Evolutionary conservation across 139 green algal genomes (phyloP), one percentile per base, ranked within the genome.

Genomic region (Micromonas pusilla): DNA sequence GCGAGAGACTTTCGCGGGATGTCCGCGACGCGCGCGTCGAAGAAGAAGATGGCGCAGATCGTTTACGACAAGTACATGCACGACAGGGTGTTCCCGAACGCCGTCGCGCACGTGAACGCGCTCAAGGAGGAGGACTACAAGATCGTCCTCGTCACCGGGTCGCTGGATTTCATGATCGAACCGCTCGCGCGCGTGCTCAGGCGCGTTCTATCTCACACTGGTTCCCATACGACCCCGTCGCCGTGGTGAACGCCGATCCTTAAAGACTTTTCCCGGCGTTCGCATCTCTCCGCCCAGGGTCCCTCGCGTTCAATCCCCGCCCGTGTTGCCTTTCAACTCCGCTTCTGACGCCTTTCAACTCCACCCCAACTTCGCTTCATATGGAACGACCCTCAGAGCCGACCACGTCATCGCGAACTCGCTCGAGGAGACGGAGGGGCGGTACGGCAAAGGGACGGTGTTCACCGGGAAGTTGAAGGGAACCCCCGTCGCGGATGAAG

Each of bases 131-230:
- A 76, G 6, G 81, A 78, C 13, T 84, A 80, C 52, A 26, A 32
- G 3, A 77, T 85, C 33, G 81, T 85, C 23, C 72, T 85, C 2
- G 81, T 85, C 39, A 84, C 81, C 19, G 81, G 81, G 34, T 77
- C 57, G 2, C 78, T 84, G 26, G 79, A 84, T 54, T 85, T 85
- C 65, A 60, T 85, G 25, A 54, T 84, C 19, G 53, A 33, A 4
- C 81, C 81, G 1, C 72, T 85, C 13, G 81, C 81, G 0, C n/a
- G n/a, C n/a, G n/a, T n/a, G n/a, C n/a, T n/a, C n/a, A n/a, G n/a
- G n/a, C n/a, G n/a, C n/a, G n/a, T n/a, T n/a, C n/a, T n/a, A n/a
- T n/a, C n/a, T n/a, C n/a, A n/a, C n/a, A n/a, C n/a, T n/a, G n/a
- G n/a, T n/a, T n/a, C n/a, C n/a, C n/a, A n/a, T n/a, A n/a, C n/a